Percentiles rank a stretch among this genome's conserved stretches.
Conservation (phyloP, 257 asterid species). For the Penstemon newberryi region DNA sequence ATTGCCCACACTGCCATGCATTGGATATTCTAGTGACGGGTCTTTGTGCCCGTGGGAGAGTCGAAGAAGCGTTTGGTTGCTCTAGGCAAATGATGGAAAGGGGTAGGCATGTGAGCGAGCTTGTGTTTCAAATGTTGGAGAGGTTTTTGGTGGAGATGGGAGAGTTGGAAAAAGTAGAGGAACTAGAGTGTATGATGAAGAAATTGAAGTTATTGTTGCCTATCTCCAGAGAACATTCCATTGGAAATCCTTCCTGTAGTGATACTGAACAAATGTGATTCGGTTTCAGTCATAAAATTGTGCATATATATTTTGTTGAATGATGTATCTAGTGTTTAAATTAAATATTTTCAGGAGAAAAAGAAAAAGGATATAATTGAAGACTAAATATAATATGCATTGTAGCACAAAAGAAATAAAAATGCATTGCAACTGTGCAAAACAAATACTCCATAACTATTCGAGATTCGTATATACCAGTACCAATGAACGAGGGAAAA, state of each 20-base stretch:
- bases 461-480: too few relatives aligned
- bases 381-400: too few relatives aligned
- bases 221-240: conserved; percentile 30
- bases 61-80: conserved; percentile 64
- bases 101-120: conserved; percentile 64
- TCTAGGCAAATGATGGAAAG: conserved; percentile 70
- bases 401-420: too few relatives aligned
- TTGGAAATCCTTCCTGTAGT: conserved; percentile 1
- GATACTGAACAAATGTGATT: not conserved
- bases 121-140: conserved; percentile 53
- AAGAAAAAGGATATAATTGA: too few relatives aligned
- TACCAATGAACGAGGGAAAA: too few relatives aligned
- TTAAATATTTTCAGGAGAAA: too few relatives aligned
- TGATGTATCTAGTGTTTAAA: not conserved
- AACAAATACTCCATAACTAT: too few relatives aligned
- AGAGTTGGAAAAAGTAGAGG: conserved; percentile 43
- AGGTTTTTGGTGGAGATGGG: conserved; percentile 51
- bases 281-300: not conserved
- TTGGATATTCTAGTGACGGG: conserved; percentile 78
- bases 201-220: conserved; percentile 55
- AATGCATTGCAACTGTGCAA: too few relatives aligned
- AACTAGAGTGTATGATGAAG: conserved; percentile 45
- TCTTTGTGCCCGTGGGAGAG: conserved; percentile 77
- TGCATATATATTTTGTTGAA: not conserved
- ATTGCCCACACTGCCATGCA: conserved; percentile 82